Conservation (phyloP, 805 yeast genomes). For the Wickerhamomyces tratensis region DNA sequence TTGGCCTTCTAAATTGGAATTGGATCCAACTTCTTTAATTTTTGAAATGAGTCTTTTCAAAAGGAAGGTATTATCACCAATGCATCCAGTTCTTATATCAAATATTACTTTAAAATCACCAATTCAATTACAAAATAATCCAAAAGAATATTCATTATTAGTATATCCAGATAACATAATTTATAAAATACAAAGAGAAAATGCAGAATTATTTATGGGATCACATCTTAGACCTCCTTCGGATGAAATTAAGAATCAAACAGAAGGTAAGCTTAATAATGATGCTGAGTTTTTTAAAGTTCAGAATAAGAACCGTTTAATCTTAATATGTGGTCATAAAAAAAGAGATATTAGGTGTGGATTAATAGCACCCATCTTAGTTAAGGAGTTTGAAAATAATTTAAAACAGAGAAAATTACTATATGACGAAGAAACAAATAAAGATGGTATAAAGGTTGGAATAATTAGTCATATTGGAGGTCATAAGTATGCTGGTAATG, state of each 20-base stretch:
- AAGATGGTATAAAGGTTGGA: slow-evolving; percentile 34
- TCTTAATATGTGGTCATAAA: slow-evolving; percentile 59
- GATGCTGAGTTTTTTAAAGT: slow-evolving; percentile 18
- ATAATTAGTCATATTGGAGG: slow-evolving; percentile 76
- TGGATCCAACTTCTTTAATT: slow-evolving; percentile 33
- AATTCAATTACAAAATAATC: no score
- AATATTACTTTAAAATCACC: slow-evolving; percentile 25
- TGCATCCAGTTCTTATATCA: slow-evolving; percentile 41
- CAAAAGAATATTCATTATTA: slow-evolving; percentile 18
- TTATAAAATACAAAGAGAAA: slow-evolving; percentile 11
- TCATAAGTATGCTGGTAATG: slow-evolving; percentile 79
- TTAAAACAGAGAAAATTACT: slow-evolving; percentile 25
- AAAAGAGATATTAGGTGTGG: slow-evolving; percentile 64
- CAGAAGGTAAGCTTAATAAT: slow-evolving; percentile 6
- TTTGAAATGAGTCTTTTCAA: slow-evolving; percentile 27
- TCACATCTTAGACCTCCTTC: slow-evolving; percentile 27
- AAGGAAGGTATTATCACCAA: slow-evolving; percentile 26
- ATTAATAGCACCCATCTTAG: slow-evolving; percentile 46
- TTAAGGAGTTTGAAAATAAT: slow-evolving; percentile 37
- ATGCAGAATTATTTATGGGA: slow-evolving; percentile 27
- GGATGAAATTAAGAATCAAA: not conserved
- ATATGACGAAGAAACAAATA: slow-evolving; percentile 12
- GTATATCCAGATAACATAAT: slow-evolving; percentile 46
- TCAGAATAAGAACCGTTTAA: slow-evolving; percentile 12
- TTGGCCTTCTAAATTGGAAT: slow-evolving; percentile 38